Percentiles rank a stretch among this genome's conserved stretches.
phyloP scores from a whole-genome alignment of 306 rosid species.

The Dalbergia oliveri region DNA sequence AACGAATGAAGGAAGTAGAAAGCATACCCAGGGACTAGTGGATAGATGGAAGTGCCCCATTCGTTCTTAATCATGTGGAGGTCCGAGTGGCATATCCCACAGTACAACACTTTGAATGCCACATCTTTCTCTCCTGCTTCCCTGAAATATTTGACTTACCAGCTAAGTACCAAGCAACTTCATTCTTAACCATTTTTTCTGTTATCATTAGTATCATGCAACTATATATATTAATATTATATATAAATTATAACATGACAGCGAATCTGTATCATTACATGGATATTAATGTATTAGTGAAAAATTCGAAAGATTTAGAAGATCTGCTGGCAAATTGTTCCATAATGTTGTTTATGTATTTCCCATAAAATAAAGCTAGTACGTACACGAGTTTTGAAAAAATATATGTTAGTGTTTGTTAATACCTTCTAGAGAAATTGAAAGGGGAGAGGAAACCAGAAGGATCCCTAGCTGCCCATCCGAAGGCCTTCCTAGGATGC shows the following conservation, averaged over 20 bases:
- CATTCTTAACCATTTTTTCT: background rate
- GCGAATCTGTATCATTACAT: too few species aligned
- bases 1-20: too few species aligned
- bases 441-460: conserved; percentile 60
- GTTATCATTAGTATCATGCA: too few species aligned
- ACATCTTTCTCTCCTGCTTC: conserved; percentile 50
- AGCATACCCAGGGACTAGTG: conserved; percentile 56
- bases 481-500: conserved; percentile 52
- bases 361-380: too few species aligned
- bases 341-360: too few species aligned
- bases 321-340: too few species aligned
- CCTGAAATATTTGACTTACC: conserved; percentile 1
- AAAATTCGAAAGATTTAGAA: too few species aligned
- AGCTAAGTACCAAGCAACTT: background rate
- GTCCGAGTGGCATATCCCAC: conserved; percentile 60
- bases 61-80: conserved; percentile 49
- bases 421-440: conserved; percentile 56
- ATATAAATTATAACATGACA: too few species aligned
- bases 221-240: too few species aligned
- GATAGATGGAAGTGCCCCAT: conserved; percentile 41
- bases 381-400: too few species aligned
- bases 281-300: too few species aligned
- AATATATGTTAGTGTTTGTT: too few species aligned
- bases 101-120: conserved; percentile 46
- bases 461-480: conserved; percentile 55